phyloP scores from a whole-genome alignment of 2,329 filamentous ascomycete species.

The Biscogniauxia sp. region DNA sequence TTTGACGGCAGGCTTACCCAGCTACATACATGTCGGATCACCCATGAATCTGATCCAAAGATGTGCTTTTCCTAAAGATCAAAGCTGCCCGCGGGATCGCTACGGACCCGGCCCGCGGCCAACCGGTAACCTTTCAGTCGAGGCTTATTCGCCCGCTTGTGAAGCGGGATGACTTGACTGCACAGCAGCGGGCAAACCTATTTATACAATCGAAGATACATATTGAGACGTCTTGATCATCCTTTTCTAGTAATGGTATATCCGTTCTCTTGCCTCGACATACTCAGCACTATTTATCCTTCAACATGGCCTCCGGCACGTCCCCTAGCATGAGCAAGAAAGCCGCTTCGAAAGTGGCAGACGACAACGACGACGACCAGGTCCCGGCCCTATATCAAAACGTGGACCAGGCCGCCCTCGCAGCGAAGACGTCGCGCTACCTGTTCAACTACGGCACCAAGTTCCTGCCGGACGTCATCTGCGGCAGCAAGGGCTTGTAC shows the following conservation, averaged over 20 bases:
- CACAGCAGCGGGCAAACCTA: too few relatives aligned
- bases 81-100: background rate
- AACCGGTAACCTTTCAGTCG: background rate
- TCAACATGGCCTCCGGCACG: conserved; percentile 2
- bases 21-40: too few relatives aligned
- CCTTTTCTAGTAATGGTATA: too few relatives aligned
- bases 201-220: too few relatives aligned
- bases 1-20: too few relatives aligned
- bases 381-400: conserved; percentile 6
- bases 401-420: conserved; percentile 9
- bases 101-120: background rate
- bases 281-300: background rate
- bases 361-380: background rate
- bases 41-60: background rate
- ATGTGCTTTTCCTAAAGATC: background rate
- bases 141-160: too few relatives aligned
- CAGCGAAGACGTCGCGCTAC: conserved; percentile 10
- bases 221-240: too few relatives aligned
- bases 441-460: conserved; percentile 14
- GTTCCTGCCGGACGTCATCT: conserved; percentile 37
- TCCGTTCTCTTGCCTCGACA: too few relatives aligned
- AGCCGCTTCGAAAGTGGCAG: background rate
- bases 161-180: too few relatives aligned
- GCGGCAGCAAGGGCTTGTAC: conserved; percentile 41
- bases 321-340: background rate